Evolutionary conservation across 768 basidiomycete genomes (phyloP), one percentile per base, ranked within the genome.

Genomic region (Psilocybe subaeruginosa): DNA sequence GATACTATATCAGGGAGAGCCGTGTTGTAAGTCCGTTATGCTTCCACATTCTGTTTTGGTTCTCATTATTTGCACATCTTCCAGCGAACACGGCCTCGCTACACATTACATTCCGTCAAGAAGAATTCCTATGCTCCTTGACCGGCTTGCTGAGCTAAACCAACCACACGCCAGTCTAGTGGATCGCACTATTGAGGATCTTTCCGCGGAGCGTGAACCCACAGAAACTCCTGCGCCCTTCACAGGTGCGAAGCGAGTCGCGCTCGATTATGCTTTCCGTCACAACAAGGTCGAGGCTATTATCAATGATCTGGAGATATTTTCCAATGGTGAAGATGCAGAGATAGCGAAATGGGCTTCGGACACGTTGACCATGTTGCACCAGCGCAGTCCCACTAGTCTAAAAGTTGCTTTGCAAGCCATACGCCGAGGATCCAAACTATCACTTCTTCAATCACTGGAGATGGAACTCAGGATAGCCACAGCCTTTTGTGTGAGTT

Each of bases 71-170:
- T 54, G 17, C 43, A 59, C 46, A 23, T 52, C 66, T 56, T 62
- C 57, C 70, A 97, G 95, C 69, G 94, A 95, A 64, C 86, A 89
- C 68, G 97, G 97, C 33, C 83, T 99, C 68, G 96, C 97, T 3
- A 98, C 97, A 2, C 97, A 99, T 74, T 99, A 83, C 69, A 84
- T 99, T 56, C 87, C 93, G 8, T 89, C 92, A 14, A 79, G 88
- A 57, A 82, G 89, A 41, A 78, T 97, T 39, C 86, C 91, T 14
- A 80, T 81, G 45, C 84, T 98, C 51, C 78, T 93, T 45, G 81
- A 87, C 56, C 84, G 87, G 60, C 77, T 99, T 57, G 82, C 87
- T 16, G 77, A 80, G 31, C 72, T 88, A 45, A 85, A 88, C 60
- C 72, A 80, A 30, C 78, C 81, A 0, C 76, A 77, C 57, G 61